Base-by-base conservation (phyloP, 2,329 filamentous ascomycete genomes). In the Colletotrichum sp. region DNA sequence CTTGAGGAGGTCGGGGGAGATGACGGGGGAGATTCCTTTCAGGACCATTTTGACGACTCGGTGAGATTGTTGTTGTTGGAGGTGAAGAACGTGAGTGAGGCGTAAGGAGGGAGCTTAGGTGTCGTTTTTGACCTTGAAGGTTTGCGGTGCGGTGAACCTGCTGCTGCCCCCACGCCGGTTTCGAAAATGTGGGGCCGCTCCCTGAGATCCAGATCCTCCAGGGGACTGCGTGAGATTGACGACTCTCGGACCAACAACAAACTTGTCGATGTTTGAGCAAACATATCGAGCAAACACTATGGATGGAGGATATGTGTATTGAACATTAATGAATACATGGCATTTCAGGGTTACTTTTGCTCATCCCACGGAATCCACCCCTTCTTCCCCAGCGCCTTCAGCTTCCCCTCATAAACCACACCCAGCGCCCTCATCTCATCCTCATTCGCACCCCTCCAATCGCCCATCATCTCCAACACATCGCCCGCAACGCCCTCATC, bases 1-100 rank as follows among this genome's bases (percentile, higher is more conserved):
- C 73, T 75, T 75, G 69, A 75, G 70, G 7, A 75, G 73, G 63
- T 75, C 70, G 26, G 73, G 69, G 15, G 73, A 75, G 63, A 75
- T 75, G 57, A 75, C 70, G 30, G 73, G 73, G 5, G 73, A 75
- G 5, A 75, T 75, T 48, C 73, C 73, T 24, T 75, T 75, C 8
- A 75, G 8, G 18, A 71, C 69, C 73, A 75, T 75, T 0, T 67
- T 67, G 48, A 13, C 16, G 36, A 30, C 1, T 18, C 6, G 0
- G 32, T 39, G 18, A 22, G 7, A 32, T 44, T 6, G 18, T 0
- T 1, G 32, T 9, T 26, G n/a, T 26, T 26, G 12, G 22, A 44
- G 32, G 62, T 44, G 8, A 39, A 44, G 34, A 12, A 34, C 22
- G 3, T 26, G 34, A 44, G 34, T 16, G 26, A 64, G 0, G 5